phyloP scores from a whole-genome alignment of 306 rosid species.

The Sicyos baderoa region DNA sequence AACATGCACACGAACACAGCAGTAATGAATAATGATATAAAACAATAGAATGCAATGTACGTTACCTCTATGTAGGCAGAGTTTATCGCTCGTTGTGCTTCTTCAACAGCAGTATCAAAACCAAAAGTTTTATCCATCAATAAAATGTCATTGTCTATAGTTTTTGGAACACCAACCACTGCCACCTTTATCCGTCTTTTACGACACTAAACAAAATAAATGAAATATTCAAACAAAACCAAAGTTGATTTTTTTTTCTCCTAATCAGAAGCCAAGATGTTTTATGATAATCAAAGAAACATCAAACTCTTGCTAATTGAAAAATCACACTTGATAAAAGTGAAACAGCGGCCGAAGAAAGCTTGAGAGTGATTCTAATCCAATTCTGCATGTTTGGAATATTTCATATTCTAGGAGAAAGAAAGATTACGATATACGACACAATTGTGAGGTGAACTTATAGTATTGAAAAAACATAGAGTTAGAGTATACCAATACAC shows the following conservation, averaged over 20 bases:
- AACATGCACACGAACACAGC: slow-evolving; percentile 1
- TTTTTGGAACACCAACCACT: slow-evolving; percentile 92
- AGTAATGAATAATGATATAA: not conserved
- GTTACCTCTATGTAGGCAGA: slow-evolving; percentile 93
- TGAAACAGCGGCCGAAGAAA: not conserved
- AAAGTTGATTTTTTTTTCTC: not conserved
- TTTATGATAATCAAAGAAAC: not conserved
- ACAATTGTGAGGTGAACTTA: not conserved
- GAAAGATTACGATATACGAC: slow-evolving; percentile 5
- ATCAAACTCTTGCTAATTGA: slow-evolving; percentile 8
- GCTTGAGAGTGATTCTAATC: not conserved
- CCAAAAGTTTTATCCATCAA: slow-evolving; percentile 98
- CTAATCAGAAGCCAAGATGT: not conserved
- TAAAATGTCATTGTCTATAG: slow-evolving; percentile 92
- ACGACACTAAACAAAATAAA: slow-evolving; percentile 46
- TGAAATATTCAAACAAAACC: not conserved
- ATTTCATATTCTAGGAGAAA: not conserved
- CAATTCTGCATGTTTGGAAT: not conserved
- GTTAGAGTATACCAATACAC: not conserved
- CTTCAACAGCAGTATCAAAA: slow-evolving; percentile 98
- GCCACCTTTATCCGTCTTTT: slow-evolving; percentile 64
- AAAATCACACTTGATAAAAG: not conserved
- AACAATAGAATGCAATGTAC: not conserved
- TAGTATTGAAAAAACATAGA: not conserved
- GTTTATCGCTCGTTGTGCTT: slow-evolving; percentile 94